A percentile compares a stretch with the other conserved stretches of the same genome.
Evolutionary conservation across 352 stramenopile species (phyloP).

Genomic region (Phytopythium boreale): DNA sequence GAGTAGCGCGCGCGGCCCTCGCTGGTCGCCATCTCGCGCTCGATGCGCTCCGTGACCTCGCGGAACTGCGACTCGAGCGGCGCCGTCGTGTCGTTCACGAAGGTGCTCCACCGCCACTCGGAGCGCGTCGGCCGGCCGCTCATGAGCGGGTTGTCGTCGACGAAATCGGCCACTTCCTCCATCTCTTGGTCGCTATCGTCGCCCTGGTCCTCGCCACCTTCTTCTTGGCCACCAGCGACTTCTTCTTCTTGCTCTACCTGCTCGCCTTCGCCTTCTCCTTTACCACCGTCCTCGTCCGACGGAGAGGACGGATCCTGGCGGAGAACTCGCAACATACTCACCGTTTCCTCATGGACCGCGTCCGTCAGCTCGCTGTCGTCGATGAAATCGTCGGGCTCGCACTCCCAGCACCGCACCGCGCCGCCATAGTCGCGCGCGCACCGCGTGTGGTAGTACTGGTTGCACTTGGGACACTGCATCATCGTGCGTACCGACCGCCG

Average conservation of each 20-base stretch:
- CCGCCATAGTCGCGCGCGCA: constrained; percentile 73
- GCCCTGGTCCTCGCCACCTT: too few species aligned
- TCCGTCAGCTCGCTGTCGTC: constrained; percentile 72
- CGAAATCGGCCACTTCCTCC: constrained; percentile 15
- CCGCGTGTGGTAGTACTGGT: constrained; percentile 68
- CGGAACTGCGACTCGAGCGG: constrained; percentile 40
- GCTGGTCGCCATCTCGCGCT: constrained; percentile 40
- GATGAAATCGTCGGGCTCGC: constrained; percentile 68
- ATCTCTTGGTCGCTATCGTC: neutral
- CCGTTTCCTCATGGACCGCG: constrained; percentile 35
- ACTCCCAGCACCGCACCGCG: constrained; percentile 72
- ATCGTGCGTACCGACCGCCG: constrained; percentile 31
- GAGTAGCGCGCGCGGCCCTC: constrained; percentile 42
- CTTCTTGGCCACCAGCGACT: neutral
- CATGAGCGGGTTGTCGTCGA: constrained; percentile 14
- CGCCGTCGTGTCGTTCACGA: constrained; percentile 60
- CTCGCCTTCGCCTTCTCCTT: constrained; percentile 2
- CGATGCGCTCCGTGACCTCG: constrained; percentile 48
- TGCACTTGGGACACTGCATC: constrained; percentile 42
- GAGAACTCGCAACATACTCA: constrained; percentile 45
- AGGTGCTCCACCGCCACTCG: constrained; percentile 54
- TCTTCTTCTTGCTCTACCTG: constrained; percentile 6
- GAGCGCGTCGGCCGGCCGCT: constrained; percentile 20
- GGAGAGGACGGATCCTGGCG: constrained; percentile 18
- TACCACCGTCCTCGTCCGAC: constrained; percentile 7